Percentiles rank a stretch among this genome's conserved stretches.
Evolutionary conservation across 2,329 filamentous ascomycete species (phyloP).

Genomic region (Xylaria sp.): DNA sequence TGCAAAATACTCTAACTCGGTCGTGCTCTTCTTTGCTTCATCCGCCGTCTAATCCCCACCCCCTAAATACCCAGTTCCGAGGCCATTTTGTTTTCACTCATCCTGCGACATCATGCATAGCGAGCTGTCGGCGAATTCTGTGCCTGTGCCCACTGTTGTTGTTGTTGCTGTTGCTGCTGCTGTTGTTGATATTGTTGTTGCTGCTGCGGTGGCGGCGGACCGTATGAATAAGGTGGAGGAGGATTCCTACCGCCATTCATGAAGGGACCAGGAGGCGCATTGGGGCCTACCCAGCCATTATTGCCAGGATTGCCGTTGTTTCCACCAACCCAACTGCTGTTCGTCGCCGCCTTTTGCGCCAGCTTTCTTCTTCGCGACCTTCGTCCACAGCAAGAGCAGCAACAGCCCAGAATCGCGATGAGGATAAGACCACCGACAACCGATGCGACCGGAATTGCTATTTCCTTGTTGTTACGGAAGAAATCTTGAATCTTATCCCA

Average conservation of each 20-base stretch:
- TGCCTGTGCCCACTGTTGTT: slow-evolving; percentile 10
- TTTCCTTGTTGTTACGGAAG: slow-evolving; percentile 68
- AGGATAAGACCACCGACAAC: slow-evolving; percentile 69
- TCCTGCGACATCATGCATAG: slow-evolving; percentile 15
- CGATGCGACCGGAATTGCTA: slow-evolving; percentile 74
- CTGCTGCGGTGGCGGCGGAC: slow-evolving; percentile 15
- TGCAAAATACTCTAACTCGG: slow-evolving; percentile 1
- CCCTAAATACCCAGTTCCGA: slow-evolving; percentile 9
- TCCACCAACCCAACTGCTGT: slow-evolving; percentile 28
- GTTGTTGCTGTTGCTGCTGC: slow-evolving; percentile 16
- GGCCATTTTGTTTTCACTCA: neutral
- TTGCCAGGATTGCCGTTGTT: slow-evolving; percentile 19
- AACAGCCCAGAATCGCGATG: slow-evolving; percentile 63
- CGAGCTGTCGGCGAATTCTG: slow-evolving; percentile 10
- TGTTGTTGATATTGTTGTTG: slow-evolving; percentile 15
- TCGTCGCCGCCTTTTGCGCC: slow-evolving; percentile 26
- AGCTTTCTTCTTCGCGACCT: slow-evolving; percentile 27
- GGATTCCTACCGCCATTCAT: slow-evolving; percentile 12
- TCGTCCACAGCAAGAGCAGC: slow-evolving; percentile 51
- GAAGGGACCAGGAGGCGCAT: slow-evolving; percentile 13
- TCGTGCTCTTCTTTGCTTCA: neutral
- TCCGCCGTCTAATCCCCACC: neutral
- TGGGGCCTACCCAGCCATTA: slow-evolving; percentile 15
- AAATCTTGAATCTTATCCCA: slow-evolving; percentile 67
- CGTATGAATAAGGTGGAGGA: slow-evolving; percentile 7